Evolutionary conservation across 2,329 filamentous ascomycete species (phyloP).

Genomic region (Akanthomyces uredinophilus): DNA sequence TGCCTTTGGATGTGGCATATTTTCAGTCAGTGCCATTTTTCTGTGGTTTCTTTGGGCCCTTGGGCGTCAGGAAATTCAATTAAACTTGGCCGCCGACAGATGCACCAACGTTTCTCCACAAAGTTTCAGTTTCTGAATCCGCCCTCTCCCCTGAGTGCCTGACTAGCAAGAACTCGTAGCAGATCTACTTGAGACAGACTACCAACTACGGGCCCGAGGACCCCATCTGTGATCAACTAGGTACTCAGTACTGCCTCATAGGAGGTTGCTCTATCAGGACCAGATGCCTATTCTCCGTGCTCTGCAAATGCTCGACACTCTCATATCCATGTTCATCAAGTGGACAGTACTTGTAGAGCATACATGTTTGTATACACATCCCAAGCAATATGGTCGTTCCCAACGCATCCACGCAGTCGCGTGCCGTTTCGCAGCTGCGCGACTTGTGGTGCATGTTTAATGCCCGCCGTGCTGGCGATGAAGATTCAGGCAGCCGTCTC

Average conservation of each 20-base stretch:
- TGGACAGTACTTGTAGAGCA: neutral
- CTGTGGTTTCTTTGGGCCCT: too few relatives aligned
- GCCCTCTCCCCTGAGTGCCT: neutral
- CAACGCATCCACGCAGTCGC: neutral
- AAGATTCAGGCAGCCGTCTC: neutral
- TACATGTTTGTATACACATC: neutral
- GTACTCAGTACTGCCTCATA: too few relatives aligned
- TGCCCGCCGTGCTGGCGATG: slow-evolving; percentile 1
- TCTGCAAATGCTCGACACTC: neutral
- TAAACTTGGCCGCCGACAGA: neutral
- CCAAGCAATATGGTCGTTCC: neutral
- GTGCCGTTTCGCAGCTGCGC: slow-evolving; percentile 9
- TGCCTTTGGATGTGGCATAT: too few relatives aligned
- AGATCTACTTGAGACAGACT: slow-evolving; percentile 5
- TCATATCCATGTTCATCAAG: neutral
- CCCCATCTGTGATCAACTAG: neutral
- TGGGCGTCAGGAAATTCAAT: neutral
- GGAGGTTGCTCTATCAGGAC: too few relatives aligned
- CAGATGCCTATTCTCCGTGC: too few relatives aligned
- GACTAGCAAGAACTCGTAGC: neutral
- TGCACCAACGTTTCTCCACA: neutral
- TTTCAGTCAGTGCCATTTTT: too few relatives aligned
- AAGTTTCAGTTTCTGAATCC: slow-evolving; percentile 2
- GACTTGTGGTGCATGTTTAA: slow-evolving; percentile 12
- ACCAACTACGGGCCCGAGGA: neutral